phyloP scores from a whole-genome alignment of 1,139 yeast species.

The Magnusiomyces magnusii region DNA sequence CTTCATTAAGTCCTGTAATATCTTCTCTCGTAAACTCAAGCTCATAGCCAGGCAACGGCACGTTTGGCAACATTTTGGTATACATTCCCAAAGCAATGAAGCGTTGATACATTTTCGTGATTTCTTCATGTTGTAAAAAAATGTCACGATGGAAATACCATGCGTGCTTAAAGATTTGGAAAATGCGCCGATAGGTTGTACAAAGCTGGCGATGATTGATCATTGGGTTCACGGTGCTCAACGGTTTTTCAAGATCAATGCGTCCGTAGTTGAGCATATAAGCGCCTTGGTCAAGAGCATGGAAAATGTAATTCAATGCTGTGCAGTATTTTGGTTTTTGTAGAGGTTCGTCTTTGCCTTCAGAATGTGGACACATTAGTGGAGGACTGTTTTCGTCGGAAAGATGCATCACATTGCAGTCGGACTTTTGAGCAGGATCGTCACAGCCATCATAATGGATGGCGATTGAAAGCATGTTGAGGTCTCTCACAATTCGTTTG shows the following conservation, averaged over 20 bases:
- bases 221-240: background rate
- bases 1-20: conserved; percentile 4
- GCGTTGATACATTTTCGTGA: conserved; percentile 8
- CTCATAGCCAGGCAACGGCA: conserved; percentile 6
- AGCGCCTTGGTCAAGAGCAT: conserved; percentile 11
- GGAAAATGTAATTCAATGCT: conserved; percentile 13
- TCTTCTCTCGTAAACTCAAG: background rate
- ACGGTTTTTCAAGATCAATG: background rate
- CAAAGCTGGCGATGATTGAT: conserved; percentile 8
- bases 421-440: background rate
- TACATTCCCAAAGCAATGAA: conserved; percentile 10
- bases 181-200: conserved; percentile 10
- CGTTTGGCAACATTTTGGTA: conserved; percentile 7
- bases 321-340: conserved; percentile 9
- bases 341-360: background rate
- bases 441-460: conserved; percentile 9
- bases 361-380: background rate
- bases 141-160: conserved; percentile 14
- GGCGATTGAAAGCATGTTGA: conserved; percentile 9
- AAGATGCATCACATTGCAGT: conserved; percentile 1
- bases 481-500: conserved; percentile 10
- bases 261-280: conserved; percentile 1
- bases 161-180: conserved; percentile 16
- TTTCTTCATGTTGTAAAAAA: conserved; percentile 10
- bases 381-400: background rate